These are phyloP conservation scores for Cyberlindnera veronae DNA, from an alignment of 805 yeast genomes.

Conservation along the genomic window DNA sequence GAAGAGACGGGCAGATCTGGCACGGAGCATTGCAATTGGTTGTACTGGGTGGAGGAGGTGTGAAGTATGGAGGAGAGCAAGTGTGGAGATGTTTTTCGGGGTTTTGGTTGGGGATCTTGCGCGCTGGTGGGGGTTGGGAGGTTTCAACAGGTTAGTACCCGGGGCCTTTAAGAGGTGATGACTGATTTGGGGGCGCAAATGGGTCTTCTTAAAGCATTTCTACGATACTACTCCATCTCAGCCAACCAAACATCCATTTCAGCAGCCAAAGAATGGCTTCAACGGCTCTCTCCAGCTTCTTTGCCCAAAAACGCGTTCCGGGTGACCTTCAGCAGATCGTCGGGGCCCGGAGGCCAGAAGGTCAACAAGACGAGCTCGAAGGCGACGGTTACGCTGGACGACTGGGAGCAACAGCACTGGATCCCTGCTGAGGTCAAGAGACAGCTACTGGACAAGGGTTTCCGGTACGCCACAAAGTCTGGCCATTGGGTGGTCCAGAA, in stretches of 20 bases:
- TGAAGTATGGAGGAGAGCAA: neutral
- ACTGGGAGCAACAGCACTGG: conserved; percentile 52
- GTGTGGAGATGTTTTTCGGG: too few relatives aligned
- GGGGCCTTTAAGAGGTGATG: too few relatives aligned
- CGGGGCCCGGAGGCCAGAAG: conserved; percentile 89
- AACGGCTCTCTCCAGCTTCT: conserved; percentile 23
- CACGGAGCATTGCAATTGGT: conserved; percentile 4
- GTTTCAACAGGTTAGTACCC: too few relatives aligned
- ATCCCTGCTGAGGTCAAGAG: conserved; percentile 49
- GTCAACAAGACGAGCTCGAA: conserved; percentile 69
- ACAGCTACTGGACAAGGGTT: conserved; percentile 36
- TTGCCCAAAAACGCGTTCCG: conserved; percentile 47
- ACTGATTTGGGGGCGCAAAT: too few relatives aligned
- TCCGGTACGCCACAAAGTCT: conserved; percentile 51
- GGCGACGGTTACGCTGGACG: conserved; percentile 52
- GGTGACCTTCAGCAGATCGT: conserved; percentile 51
- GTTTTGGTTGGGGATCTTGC: too few relatives aligned
- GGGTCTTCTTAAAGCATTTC: too few relatives aligned
- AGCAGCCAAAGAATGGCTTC: conserved; percentile 43
- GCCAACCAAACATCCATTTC: too few relatives aligned
- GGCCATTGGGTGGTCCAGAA: conserved; percentile 52
- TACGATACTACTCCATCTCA: too few relatives aligned
- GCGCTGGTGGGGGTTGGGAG: too few relatives aligned
- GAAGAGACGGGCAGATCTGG: conserved; percentile 25
- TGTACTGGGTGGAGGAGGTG: neutral